Percentiles rank a stretch among this genome's conserved stretches.
Evolutionary conservation across 2,329 filamentous ascomycete species (phyloP).

Genomic region (Penicillium sp.): DNA sequence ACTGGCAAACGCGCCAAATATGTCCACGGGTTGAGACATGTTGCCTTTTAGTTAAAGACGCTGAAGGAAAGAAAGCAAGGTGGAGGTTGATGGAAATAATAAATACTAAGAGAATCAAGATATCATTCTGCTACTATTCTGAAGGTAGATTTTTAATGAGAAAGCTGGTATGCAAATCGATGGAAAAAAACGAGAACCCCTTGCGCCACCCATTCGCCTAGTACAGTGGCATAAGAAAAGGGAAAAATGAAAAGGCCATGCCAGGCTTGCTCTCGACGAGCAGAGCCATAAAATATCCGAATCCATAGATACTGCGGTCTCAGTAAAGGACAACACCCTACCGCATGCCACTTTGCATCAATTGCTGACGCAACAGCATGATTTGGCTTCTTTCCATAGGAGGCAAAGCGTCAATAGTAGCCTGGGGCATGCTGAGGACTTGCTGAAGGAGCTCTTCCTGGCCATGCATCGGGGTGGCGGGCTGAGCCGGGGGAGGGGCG

Average conservation of each 20-base stretch:
- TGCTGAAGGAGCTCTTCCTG: constrained; percentile 75
- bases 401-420: constrained; percentile 74
- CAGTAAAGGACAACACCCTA: constrained; percentile 12
- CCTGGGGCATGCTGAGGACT: constrained; percentile 75
- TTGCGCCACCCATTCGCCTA: constrained; percentile 19
- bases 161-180: constrained; percentile 14
- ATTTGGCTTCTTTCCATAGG: constrained; percentile 76
- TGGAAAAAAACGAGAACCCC: constrained; percentile 5
- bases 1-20: neutral
- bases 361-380: constrained; percentile 67
- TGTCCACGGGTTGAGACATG: neutral
- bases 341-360: constrained; percentile 48
- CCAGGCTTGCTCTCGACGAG: neutral
- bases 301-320: neutral
- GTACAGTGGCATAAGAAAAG: constrained; percentile 2
- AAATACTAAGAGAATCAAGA: neutral
- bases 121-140: constrained; percentile 4
- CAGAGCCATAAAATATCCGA: neutral
- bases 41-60: neutral
- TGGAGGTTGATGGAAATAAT: neutral
- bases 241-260: neutral
- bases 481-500: constrained; percentile 46
- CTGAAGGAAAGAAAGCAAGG: neutral
- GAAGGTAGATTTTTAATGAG: neutral
- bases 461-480: constrained; percentile 50